Conservation (phyloP, 805 yeast species). For the Yamadazyma paraphyllophila region DNA sequence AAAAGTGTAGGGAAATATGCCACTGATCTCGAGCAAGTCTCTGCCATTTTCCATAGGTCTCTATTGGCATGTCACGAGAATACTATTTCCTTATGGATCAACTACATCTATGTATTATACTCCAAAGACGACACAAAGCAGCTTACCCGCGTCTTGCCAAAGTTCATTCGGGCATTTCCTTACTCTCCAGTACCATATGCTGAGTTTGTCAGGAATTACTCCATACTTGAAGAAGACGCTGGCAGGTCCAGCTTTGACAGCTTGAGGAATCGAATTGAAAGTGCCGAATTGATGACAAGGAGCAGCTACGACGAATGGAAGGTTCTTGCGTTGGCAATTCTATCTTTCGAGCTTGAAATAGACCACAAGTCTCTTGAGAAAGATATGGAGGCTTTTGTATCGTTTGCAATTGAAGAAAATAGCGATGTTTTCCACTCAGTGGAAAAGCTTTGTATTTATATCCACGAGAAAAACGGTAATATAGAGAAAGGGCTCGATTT, state of each 20-base stretch:
- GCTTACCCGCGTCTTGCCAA: slow-evolving; percentile 15
- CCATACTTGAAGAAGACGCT: no score
- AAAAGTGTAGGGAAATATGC: slow-evolving; percentile 23
- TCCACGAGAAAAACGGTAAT: slow-evolving; percentile 19
- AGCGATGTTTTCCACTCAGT: slow-evolving; percentile 41
- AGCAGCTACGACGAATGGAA: slow-evolving; percentile 33
- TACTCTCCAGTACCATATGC: slow-evolving; percentile 24
- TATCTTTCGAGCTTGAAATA: slow-evolving; percentile 17
- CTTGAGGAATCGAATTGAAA: neutral
- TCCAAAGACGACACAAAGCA: slow-evolving; percentile 11
- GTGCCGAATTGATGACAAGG: slow-evolving; percentile 14
- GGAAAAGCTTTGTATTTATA: slow-evolving; percentile 39
- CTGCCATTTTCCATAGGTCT: slow-evolving; percentile 32
- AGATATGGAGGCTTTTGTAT: slow-evolving; percentile 22
- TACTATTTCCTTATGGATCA: slow-evolving; percentile 29
- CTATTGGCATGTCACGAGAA: slow-evolving; percentile 9
- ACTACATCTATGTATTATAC: slow-evolving; percentile 26
- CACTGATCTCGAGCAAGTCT: slow-evolving; percentile 11
- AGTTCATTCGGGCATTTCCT: slow-evolving; percentile 26
- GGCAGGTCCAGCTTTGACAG: neutral
- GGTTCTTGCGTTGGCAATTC: slow-evolving; percentile 23
- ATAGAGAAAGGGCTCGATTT: slow-evolving; percentile 23
- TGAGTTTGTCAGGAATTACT: slow-evolving; percentile 19
- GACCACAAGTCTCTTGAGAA: slow-evolving; percentile 13
- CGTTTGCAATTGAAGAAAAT: slow-evolving; percentile 24